Evolutionary conservation across 352 stramenopile species (phyloP).

Genomic region (Pythium aristosporum): DNA sequence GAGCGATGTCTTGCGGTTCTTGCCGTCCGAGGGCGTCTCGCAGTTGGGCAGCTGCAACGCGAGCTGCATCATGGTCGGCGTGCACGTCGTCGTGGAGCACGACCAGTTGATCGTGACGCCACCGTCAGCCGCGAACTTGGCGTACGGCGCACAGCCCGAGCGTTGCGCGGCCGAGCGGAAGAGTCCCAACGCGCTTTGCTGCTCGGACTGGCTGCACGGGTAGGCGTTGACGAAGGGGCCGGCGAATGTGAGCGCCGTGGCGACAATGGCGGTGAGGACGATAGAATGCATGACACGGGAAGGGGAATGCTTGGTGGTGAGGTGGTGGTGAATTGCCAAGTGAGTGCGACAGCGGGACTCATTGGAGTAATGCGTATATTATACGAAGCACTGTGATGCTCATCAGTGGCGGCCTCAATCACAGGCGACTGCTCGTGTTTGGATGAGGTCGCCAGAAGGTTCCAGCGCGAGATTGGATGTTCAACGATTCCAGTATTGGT

Average conservation of each 20-base stretch:
- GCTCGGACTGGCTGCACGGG: slow-evolving; percentile 11
- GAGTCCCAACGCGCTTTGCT: not conserved
- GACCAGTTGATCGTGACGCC: slow-evolving; percentile 15
- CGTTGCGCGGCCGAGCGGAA: slow-evolving; percentile 1
- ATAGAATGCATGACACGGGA: not conserved
- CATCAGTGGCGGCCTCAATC: not conserved
- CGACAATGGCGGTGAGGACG: not conserved
- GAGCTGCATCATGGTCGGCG: slow-evolving; percentile 18
- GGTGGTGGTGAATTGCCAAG: slow-evolving; percentile 1
- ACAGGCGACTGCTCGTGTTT: too few species aligned
- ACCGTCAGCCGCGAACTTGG: not conserved
- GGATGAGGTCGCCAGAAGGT: not conserved
- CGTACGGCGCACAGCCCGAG: slow-evolving; percentile 18
- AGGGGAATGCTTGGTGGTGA: not conserved
- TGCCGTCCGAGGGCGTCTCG: slow-evolving; percentile 2
- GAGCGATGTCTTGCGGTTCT: slow-evolving; percentile 11
- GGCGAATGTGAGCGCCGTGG: not conserved
- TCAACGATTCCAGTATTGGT: slow-evolving; percentile 2
- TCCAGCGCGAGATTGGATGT: not conserved
- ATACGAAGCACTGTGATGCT: not conserved
- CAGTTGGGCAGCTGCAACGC: slow-evolving; percentile 16
- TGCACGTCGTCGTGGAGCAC: slow-evolving; percentile 8
- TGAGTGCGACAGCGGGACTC: not conserved
- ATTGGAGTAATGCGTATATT: not conserved
- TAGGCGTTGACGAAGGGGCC: not conserved